These are phyloP conservation scores for Hippophae rhamnoides DNA, from an alignment of 306 rosid species.

Conservation along the genomic window DNA sequence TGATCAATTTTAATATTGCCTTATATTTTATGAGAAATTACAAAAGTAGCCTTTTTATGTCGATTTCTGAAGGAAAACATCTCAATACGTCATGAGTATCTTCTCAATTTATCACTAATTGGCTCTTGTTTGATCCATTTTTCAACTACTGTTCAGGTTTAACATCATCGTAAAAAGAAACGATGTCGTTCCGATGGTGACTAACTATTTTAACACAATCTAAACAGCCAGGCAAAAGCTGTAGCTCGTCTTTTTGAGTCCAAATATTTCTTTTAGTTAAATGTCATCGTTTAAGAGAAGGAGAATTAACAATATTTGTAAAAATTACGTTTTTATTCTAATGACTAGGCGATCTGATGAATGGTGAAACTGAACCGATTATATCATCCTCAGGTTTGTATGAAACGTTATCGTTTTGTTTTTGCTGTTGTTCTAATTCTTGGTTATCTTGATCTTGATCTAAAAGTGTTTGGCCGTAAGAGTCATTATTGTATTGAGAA, in stretches of 20 bases:
- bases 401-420: neutral
- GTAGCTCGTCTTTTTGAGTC: constrained; percentile 74
- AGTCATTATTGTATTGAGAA: neutral
- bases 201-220: constrained; percentile 37
- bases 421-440: neutral
- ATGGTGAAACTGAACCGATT: constrained; percentile 15
- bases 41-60: constrained; percentile 62
- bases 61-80: constrained; percentile 37
- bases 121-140: constrained; percentile 46
- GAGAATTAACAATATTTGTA: no score
- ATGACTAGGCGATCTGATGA: constrained; percentile 20
- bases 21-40: constrained; percentile 70
- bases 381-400: neutral
- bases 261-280: constrained; percentile 34
- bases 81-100: constrained; percentile 24
- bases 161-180: constrained; percentile 36
- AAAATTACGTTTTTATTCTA: constrained; percentile 17
- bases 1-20: neutral
- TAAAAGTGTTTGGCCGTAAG: neutral
- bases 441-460: neutral
- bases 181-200: constrained; percentile 29
- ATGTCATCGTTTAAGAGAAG: neutral
- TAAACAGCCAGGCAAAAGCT: constrained; percentile 51
- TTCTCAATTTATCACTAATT: constrained; percentile 72
- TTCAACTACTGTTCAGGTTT: constrained; percentile 44